These are phyloP conservation scores for Stylosanthes scabra DNA, from an alignment of 331 rosid species.

Conservation along the genomic window DNA sequence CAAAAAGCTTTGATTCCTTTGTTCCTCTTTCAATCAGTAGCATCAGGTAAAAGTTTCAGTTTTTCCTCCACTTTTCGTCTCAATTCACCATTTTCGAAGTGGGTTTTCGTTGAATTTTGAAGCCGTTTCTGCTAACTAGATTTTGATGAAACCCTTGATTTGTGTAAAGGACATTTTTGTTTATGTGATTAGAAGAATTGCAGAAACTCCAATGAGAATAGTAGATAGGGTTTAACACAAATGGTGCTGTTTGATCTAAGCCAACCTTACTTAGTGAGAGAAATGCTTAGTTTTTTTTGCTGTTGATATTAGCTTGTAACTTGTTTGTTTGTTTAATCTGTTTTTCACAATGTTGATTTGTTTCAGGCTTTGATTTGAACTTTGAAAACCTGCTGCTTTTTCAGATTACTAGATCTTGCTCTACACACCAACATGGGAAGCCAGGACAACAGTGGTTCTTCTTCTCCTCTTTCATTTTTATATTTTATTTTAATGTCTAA, in stretches of 20 bases:
- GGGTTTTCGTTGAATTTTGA: constrained; percentile 24
- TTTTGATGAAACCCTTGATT: constrained; percentile 12
- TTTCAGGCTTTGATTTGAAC: constrained; percentile 35
- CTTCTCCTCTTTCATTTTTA: constrained; percentile 23
- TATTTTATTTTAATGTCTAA: constrained; percentile 23
- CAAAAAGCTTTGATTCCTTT: neutral
- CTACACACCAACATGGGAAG: constrained; percentile 44
- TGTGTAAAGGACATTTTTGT: no score
- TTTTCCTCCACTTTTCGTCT: constrained; percentile 1
- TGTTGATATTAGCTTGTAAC: neutral
- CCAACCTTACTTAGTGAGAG: no score
- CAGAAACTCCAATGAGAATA: no score
- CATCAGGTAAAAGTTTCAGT: constrained; percentile 29
- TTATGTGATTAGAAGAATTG: no score
- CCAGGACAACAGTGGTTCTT: constrained; percentile 49
- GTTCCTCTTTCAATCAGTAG: neutral
- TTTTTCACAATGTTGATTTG: neutral
- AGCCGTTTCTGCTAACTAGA: neutral
- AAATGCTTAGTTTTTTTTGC: no score
- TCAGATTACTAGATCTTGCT: neutral
- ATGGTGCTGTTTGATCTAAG: no score
- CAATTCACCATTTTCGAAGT: constrained; percentile 23
- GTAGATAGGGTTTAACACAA: no score
- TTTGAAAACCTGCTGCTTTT: neutral
- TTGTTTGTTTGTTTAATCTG: neutral